These are phyloP conservation scores for Stropharia rugosoannulata DNA, from an alignment of 768 basidiomycete genomes.

Conservation along the genomic window DNA sequence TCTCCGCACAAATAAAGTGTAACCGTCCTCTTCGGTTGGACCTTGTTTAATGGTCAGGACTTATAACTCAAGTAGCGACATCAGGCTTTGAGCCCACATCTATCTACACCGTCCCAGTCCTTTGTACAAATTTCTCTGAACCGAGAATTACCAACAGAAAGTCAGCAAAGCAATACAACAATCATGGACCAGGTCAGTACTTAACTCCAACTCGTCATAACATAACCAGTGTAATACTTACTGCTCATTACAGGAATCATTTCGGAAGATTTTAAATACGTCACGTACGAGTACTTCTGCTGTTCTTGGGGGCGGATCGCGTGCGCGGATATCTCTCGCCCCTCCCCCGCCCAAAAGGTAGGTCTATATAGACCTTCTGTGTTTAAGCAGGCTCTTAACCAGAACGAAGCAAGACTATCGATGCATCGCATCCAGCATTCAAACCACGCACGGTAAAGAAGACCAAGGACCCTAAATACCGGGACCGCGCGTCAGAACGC, in stretches of 20 bases:
- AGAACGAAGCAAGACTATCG: constrained; percentile 42
- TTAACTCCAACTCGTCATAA: background rate
- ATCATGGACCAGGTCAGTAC: constrained; percentile 34
- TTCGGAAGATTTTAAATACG: constrained; percentile 47
- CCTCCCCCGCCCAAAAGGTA: constrained; percentile 29
- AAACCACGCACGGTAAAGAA: constrained; percentile 83
- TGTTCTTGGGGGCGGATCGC: constrained; percentile 17
- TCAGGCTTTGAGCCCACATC: too few relatives aligned
- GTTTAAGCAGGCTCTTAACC: constrained; percentile 13
- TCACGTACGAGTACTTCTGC: constrained; percentile 21
- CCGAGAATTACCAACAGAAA: background rate
- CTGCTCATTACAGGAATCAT: constrained; percentile 47
- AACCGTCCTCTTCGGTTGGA: too few relatives aligned
- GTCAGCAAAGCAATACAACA: background rate
- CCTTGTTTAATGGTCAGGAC: too few relatives aligned
- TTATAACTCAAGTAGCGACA: too few relatives aligned
- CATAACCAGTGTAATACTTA: background rate
- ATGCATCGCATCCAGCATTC: constrained; percentile 62
- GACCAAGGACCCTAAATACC: constrained; percentile 49
- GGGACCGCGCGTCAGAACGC: constrained; percentile 77
- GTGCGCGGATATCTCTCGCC: constrained; percentile 32
- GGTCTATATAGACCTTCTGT: constrained; percentile 11
- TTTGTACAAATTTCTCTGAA: too few relatives aligned
- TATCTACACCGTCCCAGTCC: too few relatives aligned
- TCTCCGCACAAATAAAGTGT: too few relatives aligned